Conservation (phyloP, 805 yeast species). For the Alloascoidea hylecoeti region DNA sequence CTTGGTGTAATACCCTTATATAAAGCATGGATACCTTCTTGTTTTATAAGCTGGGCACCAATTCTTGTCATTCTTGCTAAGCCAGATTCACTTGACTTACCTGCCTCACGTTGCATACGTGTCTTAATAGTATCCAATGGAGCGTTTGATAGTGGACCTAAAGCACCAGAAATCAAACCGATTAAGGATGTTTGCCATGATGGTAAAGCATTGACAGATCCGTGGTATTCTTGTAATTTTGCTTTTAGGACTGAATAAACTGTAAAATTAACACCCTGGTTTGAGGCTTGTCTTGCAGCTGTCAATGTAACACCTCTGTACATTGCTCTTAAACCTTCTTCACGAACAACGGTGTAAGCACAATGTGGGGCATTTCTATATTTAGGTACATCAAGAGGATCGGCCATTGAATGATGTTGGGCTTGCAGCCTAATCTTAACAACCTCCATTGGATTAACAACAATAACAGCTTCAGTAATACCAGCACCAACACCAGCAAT, state of each 20-base stretch:
- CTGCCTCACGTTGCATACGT: slow-evolving; percentile 84
- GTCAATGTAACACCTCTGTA: slow-evolving; percentile 94
- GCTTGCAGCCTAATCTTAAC: slow-evolving; percentile 94
- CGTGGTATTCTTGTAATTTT: slow-evolving; percentile 43
- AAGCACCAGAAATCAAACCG: slow-evolving; percentile 89
- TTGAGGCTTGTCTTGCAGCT: slow-evolving; percentile 95
- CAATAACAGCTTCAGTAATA: slow-evolving; percentile 85
- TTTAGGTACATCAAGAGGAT: slow-evolving; percentile 68
- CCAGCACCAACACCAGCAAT: slow-evolving; percentile 97
- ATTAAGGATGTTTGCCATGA: slow-evolving; percentile 88
- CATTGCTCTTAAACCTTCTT: slow-evolving; percentile 81
- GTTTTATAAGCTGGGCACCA: slow-evolving; percentile 65
- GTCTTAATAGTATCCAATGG: slow-evolving; percentile 97
- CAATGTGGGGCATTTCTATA: slow-evolving; percentile 92
- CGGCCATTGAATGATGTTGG: slow-evolving; percentile 81
- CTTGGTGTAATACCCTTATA: slow-evolving; percentile 98
- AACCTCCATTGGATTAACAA: slow-evolving; percentile 96
- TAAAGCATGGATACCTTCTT: slow-evolving; percentile 80
- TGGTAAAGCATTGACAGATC: slow-evolving; percentile 46
- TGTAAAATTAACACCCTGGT: slow-evolving; percentile 97
- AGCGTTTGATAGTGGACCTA: slow-evolving; percentile 95
- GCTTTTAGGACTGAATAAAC: slow-evolving; percentile 80
- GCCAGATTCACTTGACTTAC: slow-evolving; percentile 46
- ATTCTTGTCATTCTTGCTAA: slow-evolving; percentile 69
- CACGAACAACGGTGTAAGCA: slow-evolving; percentile 65